phyloP scores from a whole-genome alignment of 352 stramenopile genomes.

The Phytophthora tubulina region DNA sequence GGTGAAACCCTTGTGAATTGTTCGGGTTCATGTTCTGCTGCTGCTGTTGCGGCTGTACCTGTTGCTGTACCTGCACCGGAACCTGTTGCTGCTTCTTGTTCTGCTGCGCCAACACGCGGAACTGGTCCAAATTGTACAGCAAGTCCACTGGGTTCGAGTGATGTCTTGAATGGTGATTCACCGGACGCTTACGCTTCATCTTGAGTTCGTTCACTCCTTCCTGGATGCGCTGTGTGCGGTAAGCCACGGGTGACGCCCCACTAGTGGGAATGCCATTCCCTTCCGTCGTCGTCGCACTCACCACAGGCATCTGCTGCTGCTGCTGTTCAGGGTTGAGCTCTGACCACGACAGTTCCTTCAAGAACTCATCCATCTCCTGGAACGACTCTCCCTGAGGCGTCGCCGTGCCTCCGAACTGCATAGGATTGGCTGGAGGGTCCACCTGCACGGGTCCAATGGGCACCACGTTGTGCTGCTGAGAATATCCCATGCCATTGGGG shows the following conservation, averaged over 20 bases:
- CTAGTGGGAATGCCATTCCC: slow-evolving; percentile 21
- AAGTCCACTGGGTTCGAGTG: slow-evolving; percentile 85
- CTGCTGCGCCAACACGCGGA: slow-evolving; percentile 71
- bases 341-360: slow-evolving; percentile 57
- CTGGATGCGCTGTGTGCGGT: slow-evolving; percentile 72
- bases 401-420: slow-evolving; percentile 28
- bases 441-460: slow-evolving; percentile 48
- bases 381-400: slow-evolving; percentile 41
- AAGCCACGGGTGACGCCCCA: slow-evolving; percentile 48
- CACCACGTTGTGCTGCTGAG: slow-evolving; percentile 42
- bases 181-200: slow-evolving; percentile 82
- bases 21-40: slow-evolving; percentile 42
- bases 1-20: slow-evolving; percentile 32
- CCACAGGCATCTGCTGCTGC: slow-evolving; percentile 17
- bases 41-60: slow-evolving; percentile 38
- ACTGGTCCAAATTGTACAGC: slow-evolving; percentile 81
- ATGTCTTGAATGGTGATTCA: slow-evolving; percentile 62
- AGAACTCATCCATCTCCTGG: slow-evolving; percentile 67
- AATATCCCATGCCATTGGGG: slow-evolving; percentile 18
- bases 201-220: slow-evolving; percentile 75
- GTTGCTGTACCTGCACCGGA: slow-evolving; percentile 40
- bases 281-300: slow-evolving; percentile 15
- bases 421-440: slow-evolving; percentile 28
- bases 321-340: slow-evolving; percentile 42
- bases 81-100: slow-evolving; percentile 56